Evolutionary conservation across 1,139 yeast species (phyloP).

Genomic region (Yamadazyma mexicana): DNA sequence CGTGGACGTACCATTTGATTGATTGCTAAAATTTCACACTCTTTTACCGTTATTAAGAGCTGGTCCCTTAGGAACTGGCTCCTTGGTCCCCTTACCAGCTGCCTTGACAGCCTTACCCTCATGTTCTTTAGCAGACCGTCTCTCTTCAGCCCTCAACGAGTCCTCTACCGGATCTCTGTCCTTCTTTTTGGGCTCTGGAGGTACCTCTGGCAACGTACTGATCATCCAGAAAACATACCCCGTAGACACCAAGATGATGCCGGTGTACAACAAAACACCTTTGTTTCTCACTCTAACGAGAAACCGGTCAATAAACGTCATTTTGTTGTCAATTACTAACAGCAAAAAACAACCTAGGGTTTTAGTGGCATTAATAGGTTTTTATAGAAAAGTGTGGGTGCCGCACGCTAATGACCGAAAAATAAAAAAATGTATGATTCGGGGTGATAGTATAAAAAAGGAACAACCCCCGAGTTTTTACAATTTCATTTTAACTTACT

Average conservation of each 20-base stretch:
- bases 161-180: not conserved
- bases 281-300: conserved; percentile 29
- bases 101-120: too few species aligned
- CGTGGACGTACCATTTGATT: too few species aligned
- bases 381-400: not conserved
- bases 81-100: too few species aligned
- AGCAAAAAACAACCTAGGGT: not conserved
- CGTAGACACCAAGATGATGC: conserved; percentile 32
- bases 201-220: conserved; percentile 28
- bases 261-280: conserved; percentile 39
- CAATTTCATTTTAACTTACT: not conserved
- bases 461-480: not conserved
- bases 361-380: not conserved
- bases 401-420: not conserved
- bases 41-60: too few species aligned
- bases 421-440: not conserved
- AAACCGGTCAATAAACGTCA: conserved; percentile 28
- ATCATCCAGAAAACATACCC: conserved; percentile 35
- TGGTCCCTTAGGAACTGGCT: too few species aligned
- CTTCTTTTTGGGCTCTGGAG: conserved; percentile 9
- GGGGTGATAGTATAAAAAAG: not conserved
- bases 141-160: not conserved
- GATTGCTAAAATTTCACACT: too few species aligned
- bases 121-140: not conserved
- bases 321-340: conserved; percentile 1